Base-by-base conservation (phyloP, 305 asterid species). In the Andrographis paniculata region DNA sequence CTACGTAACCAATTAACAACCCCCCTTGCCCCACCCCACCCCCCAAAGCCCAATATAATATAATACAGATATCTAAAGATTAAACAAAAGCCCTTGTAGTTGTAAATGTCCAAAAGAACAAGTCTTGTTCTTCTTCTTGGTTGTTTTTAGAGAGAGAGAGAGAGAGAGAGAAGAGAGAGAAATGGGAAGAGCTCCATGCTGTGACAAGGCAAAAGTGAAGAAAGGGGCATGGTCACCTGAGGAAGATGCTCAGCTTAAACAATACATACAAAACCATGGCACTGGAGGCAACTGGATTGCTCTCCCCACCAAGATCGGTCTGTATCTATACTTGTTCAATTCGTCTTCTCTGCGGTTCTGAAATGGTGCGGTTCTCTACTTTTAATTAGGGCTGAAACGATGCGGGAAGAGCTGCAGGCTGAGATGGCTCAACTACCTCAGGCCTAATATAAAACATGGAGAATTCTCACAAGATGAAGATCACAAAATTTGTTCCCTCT, bases 181-280 rank as follows among this genome's bases (percentile, higher is more conserved):
- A 55, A 84, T 86, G 95, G 94, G 95, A 35, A 86, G 95, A 62
- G 92, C 94, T 45, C 95, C 95, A n/a, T 86, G 95, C 23, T 86
- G 94, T 64, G 95, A 86, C 69, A 86, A 86, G 58, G 92, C 74
- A 20, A 79, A 71, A 67, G 95, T 82, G 61, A 85, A 85, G 81
- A 85, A 55, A 71, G 95, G 95, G 37, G 88, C 95, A 30, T 86
- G 95, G 95, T 82, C 95, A 8, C 92, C 92, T 27, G 95, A 85
- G 59, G 95, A 85, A 77, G 95, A 85, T 58, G 86, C 69, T 4
- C 66, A 82, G 71, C 75, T 85, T 0, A 85, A 79, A 41, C 76
- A 75, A 0, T 79, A 72, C 73, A 82, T 85, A 48, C 71, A 82
- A 14, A 82, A 70, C 39, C 48, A 63, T 64, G 94, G 94, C 21